Conservation (phyloP, 108 stramenopile genomes). For the Fistulifera solaris region DNA sequence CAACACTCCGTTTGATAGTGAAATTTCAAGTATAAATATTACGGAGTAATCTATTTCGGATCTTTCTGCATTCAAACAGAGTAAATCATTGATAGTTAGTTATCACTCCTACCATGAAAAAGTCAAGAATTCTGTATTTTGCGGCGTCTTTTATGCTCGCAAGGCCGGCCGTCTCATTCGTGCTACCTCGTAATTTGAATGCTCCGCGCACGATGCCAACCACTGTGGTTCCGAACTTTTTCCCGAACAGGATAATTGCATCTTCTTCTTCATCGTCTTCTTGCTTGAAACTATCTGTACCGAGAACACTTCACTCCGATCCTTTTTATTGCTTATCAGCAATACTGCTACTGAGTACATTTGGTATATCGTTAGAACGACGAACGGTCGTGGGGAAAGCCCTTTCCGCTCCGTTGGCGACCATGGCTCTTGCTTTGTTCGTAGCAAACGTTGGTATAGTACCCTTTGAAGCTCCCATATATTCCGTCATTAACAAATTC, state of each 20-base stretch:
- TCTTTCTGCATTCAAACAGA: too few species aligned
- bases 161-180: too few species aligned
- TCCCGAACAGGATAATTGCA: not conserved
- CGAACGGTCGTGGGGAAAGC: conserved; percentile 68
- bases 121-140: too few species aligned
- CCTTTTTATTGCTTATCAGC: conserved; percentile 47
- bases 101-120: too few species aligned
- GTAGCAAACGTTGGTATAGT: conserved; percentile 62
- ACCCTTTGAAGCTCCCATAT: conserved; percentile 60
- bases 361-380: conserved; percentile 61
- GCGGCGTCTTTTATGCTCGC: too few species aligned
- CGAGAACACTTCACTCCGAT: conserved; percentile 30
- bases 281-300: not conserved
- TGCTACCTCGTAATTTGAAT: too few species aligned
- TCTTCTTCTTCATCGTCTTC: not conserved
- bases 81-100: too few species aligned
- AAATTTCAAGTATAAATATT: too few species aligned
- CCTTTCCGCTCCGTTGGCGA: conserved; percentile 67
- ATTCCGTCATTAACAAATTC: conserved; percentile 36
- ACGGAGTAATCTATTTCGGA: too few species aligned
- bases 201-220: too few species aligned
- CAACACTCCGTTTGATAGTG: too few species aligned
- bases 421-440: conserved; percentile 56
- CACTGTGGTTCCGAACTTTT: too few species aligned
- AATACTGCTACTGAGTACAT: conserved; percentile 43